These are phyloP conservation scores for Talaromyces nanjingensis DNA, from an alignment of 495 filamentous ascomycete genomes.

Conservation along the genomic window DNA sequence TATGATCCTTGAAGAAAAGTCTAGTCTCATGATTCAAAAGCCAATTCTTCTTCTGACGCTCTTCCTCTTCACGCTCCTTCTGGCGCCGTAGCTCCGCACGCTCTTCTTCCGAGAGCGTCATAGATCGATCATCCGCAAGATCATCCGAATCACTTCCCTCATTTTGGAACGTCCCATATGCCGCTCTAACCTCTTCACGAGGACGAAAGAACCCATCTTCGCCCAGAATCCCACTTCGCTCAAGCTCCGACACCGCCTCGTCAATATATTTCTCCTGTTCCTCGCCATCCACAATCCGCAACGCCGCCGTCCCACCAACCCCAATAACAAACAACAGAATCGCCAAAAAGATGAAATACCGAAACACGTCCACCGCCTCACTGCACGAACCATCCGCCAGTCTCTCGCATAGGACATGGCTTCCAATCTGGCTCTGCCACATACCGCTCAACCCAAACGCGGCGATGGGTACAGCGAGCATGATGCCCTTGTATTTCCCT, in stretches of 20 bases:
- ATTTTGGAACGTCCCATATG: conserved; percentile 48
- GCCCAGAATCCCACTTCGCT: conserved; percentile 76
- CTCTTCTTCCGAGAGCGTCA: conserved; percentile 37
- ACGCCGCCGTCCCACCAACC: conserved; percentile 61
- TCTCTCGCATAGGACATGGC: conserved; percentile 63
- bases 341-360: conserved; percentile 78
- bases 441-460: conserved; percentile 88
- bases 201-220: conserved; percentile 56
- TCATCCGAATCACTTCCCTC: conserved; percentile 11
- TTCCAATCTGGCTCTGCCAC: conserved; percentile 89
- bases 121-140: conserved; percentile 16
- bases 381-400: conserved; percentile 55
- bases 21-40: conserved; percentile 82
- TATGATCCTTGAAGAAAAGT: conserved; percentile 73
- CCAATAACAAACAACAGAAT: conserved; percentile 60
- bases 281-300: conserved; percentile 61
- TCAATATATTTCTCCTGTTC: conserved; percentile 66
- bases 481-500: conserved; percentile 79
- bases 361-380: conserved; percentile 71
- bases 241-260: conserved; percentile 76
- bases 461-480: conserved; percentile 85
- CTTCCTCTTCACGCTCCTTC: conserved; percentile 53
- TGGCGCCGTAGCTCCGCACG: conserved; percentile 39
- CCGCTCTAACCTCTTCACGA: conserved; percentile 26
- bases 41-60: conserved; percentile 70